phyloP scores from a whole-genome alignment of 768 basidiomycete genomes.

The Phanerochaete sordida region DNA sequence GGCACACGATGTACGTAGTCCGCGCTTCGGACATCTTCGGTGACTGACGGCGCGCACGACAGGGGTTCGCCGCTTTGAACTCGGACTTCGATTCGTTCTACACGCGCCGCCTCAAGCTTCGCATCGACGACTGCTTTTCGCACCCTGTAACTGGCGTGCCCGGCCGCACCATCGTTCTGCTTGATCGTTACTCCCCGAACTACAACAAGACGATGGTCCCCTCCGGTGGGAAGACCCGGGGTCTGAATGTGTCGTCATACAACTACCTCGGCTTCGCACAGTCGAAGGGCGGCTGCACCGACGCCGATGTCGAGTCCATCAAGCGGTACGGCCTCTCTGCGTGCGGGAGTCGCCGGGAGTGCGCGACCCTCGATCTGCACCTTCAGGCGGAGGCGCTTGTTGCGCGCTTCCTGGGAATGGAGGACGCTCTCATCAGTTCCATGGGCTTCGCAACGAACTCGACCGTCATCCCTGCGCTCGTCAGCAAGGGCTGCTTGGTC shows the following conservation, averaged over 20 bases:
- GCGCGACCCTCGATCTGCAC: conserved; percentile 87
- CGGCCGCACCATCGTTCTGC: conserved; percentile 83
- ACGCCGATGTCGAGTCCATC: conserved; percentile 85
- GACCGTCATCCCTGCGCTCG: conserved; percentile 88
- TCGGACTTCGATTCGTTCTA: conserved; percentile 99
- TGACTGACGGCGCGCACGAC: conserved; percentile 11
- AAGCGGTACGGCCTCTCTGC: conserved; percentile 77
- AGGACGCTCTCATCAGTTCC: conserved; percentile 86
- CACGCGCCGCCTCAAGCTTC: conserved; percentile 89
- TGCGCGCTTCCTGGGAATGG: conserved; percentile 84
- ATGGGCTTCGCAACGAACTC: conserved; percentile 99
- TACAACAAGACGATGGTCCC: conserved; percentile 74
- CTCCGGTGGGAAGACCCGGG: conserved; percentile 80
- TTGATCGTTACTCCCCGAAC: conserved; percentile 82
- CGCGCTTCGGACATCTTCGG: neutral
- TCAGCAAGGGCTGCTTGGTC: conserved; percentile 86
- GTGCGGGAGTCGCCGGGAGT: conserved; percentile 76
- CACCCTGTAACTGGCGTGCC: conserved; percentile 93
- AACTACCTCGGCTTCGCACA: conserved; percentile 99
- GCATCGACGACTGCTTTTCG: conserved; percentile 94
- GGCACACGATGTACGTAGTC: conserved; percentile 70
- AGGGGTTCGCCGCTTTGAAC: conserved; percentile 96
- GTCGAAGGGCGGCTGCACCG: conserved; percentile 88
- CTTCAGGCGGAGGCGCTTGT: conserved; percentile 78
- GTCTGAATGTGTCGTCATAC: conserved; percentile 96